A percentile compares a stretch with the other conserved stretches of the same genome.
Conservation (phyloP, 2,329 filamentous ascomycete species). For the Aspergillus fumigatiaffinis region DNA sequence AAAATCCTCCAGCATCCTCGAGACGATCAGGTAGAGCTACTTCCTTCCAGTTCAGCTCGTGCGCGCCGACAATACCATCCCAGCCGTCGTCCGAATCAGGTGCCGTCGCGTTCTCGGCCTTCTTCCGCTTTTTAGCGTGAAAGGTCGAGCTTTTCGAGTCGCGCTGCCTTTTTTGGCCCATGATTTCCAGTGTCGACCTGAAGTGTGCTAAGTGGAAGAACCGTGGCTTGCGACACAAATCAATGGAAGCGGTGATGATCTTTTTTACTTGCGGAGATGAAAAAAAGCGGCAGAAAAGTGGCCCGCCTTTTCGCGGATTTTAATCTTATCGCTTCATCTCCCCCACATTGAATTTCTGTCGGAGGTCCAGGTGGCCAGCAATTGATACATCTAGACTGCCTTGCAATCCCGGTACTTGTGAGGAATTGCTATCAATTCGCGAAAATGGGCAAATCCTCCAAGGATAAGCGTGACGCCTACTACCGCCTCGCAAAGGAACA, state of each 20-base stretch:
- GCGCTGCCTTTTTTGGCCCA: constrained; percentile 36
- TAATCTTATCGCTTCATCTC: constrained; percentile 32
- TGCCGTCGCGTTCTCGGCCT: constrained; percentile 16
- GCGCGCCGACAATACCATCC: constrained; percentile 36
- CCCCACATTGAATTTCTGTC: constrained; percentile 1
- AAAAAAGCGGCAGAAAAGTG: constrained; percentile 36
- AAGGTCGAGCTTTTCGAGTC: constrained; percentile 25
- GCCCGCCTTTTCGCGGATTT: constrained; percentile 24
- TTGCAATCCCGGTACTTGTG: background rate
- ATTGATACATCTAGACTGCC: background rate
- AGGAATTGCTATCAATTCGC: background rate
- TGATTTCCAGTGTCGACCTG: constrained; percentile 7
- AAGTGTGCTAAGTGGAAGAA: background rate
- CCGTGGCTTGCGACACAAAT: background rate
- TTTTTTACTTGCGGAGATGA: constrained; percentile 18
- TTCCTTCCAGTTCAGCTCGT: constrained; percentile 59
- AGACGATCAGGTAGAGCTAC: constrained; percentile 69
- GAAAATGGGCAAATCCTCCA: constrained; percentile 90
- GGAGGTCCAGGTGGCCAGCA: background rate
- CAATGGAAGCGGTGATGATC: background rate
- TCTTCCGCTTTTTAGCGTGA: constrained; percentile 36
- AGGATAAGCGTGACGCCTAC: constrained; percentile 97
- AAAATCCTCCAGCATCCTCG: constrained; percentile 91
- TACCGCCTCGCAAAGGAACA: constrained; percentile 98
- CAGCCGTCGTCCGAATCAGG: constrained; percentile 17